Percentiles rank a stretch among this genome's conserved stretches.
Evolutionary conservation across 371 early-diverging fungal species (phyloP).

Genomic region (Lichtheimia ramosa): DNA sequence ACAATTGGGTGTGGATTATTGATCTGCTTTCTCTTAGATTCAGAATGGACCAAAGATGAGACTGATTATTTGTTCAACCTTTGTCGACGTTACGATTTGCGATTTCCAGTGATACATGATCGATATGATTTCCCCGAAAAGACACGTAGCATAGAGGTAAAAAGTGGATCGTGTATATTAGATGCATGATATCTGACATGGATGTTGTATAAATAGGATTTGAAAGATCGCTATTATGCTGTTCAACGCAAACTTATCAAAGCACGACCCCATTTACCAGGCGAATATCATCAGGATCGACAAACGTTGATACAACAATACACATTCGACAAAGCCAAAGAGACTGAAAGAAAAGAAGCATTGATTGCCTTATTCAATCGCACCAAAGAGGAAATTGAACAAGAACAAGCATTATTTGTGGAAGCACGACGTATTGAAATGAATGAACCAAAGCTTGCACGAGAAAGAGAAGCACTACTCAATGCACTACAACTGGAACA

Average conservation of each 20-base stretch:
- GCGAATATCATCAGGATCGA: conserved; percentile 31
- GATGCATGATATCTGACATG: not conserved
- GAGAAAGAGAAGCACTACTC: conserved; percentile 75
- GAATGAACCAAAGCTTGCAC: conserved; percentile 68
- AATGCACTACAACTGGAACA: conserved; percentile 61
- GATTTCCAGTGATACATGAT: conserved; percentile 85
- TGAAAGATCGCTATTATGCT: conserved; percentile 81
- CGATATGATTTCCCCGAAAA: conserved; percentile 62
- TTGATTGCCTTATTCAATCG: conserved; percentile 70
- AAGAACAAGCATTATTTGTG: conserved; percentile 76
- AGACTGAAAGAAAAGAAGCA: conserved; percentile 79
- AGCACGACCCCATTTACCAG: conserved; percentile 37
- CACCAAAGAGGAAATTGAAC: conserved; percentile 79
- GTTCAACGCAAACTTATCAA: conserved; percentile 59
- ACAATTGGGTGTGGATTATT: not conserved
- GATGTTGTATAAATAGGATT: conserved; percentile 52
- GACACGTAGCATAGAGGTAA: conserved; percentile 37
- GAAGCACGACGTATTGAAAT: conserved; percentile 81
- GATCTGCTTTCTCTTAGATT: conserved; percentile 29
- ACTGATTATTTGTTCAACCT: conserved; percentile 82
- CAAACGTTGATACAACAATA: conserved; percentile 41
- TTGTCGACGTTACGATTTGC: conserved; percentile 75
- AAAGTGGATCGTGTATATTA: not conserved
- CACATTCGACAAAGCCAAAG: conserved; percentile 61
- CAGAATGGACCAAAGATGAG: conserved; percentile 84